Conservation (phyloP, 345 rosid species). For the Euphorbia lathyris region DNA sequence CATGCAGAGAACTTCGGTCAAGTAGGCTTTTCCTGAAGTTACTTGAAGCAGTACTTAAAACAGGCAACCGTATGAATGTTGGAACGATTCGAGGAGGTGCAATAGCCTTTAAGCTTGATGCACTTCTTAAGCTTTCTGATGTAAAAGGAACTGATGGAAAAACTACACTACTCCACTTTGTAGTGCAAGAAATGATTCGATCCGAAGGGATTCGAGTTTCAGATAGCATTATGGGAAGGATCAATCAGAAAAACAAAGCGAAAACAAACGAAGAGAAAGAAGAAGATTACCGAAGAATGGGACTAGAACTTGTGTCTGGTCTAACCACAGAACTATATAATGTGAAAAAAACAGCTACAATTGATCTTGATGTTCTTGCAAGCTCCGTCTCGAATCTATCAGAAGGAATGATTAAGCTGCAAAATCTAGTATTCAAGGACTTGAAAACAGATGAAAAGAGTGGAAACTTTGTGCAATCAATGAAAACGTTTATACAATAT, state of each 20-base stretch:
- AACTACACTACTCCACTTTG: conserved; percentile 87
- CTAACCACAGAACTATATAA: conserved; percentile 75
- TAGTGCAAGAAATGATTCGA: conserved; percentile 84
- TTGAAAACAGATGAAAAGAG: conserved; percentile 43
- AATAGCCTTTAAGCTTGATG: conserved; percentile 87
- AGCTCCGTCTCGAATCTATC: conserved; percentile 75
- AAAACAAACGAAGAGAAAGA: conserved; percentile 69
- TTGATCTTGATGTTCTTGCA: conserved; percentile 84
- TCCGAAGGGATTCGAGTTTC: conserved; percentile 87
- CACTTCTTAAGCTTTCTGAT: conserved; percentile 88
- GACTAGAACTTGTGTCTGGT: conserved; percentile 86
- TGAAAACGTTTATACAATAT: conserved; percentile 52
- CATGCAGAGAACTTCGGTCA: conserved; percentile 94
- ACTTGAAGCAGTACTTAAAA: conserved; percentile 88
- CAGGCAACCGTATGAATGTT: conserved; percentile 95
- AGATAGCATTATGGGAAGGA: conserved; percentile 88
- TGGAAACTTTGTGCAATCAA: conserved; percentile 46
- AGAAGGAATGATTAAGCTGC: conserved; percentile 55
- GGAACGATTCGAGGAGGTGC: conserved; percentile 98
- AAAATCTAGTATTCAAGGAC: conserved; percentile 43
- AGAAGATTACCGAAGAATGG: conserved; percentile 87
- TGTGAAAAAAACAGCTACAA: conserved; percentile 85
- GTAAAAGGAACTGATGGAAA: conserved; percentile 91
- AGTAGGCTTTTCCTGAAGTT: conserved; percentile 84
- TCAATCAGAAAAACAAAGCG: conserved; percentile 54